Evolutionary conservation across 2,329 filamentous ascomycete species (phyloP), one percentile per base, ranked within the genome.

Genomic region (Monilinia aucupariae): DNA sequence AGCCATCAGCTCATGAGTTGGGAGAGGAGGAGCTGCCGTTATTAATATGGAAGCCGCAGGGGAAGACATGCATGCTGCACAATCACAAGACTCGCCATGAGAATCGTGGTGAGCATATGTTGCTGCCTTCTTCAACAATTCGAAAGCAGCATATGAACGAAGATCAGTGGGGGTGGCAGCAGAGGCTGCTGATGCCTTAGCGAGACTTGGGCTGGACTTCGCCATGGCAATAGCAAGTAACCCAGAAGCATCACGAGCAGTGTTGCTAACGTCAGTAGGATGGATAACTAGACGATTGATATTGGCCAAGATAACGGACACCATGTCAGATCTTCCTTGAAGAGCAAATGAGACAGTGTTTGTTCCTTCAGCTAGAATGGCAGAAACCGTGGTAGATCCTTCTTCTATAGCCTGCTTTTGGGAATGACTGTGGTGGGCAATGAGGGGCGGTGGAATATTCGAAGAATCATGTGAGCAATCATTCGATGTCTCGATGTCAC

Each of bases 211-310:
- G 22, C 34, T 55, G 25, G 49, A 45, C 27, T 61, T 55, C n/a
- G 39, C 59, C 59, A 61, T 55, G 22, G 59, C 59, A 53, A 61
- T 61, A 15, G 59, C 59, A 47, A 61, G 59, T 45, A 61, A 20
- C 15, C 59, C 59, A n/a, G 39, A 47, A 27, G 59, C 50, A 61
- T 61, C 59, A 47, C 50, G 59, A 37, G 30, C 49, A 34, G 50
- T 45, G 17, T 61, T 61, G 15, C 59, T 34, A 45, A 45, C 15
- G 8, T 37, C 39, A 37, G 59, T 55, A 47, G 59, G 50, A 48
- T 55, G 59, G 30, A n/a, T n/a, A 27, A 61, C 10, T 34, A 61
- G 47, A 32, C 59, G 55, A 30, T 61, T 55, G 22, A 61, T 61
- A 32, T 61, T 55, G 27, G 59, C 59, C 27, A 61, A 34, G 8